These are phyloP conservation scores for Lactarius deliciosus DNA, from an alignment of 768 basidiomycete species.

Conservation along the genomic window DNA sequence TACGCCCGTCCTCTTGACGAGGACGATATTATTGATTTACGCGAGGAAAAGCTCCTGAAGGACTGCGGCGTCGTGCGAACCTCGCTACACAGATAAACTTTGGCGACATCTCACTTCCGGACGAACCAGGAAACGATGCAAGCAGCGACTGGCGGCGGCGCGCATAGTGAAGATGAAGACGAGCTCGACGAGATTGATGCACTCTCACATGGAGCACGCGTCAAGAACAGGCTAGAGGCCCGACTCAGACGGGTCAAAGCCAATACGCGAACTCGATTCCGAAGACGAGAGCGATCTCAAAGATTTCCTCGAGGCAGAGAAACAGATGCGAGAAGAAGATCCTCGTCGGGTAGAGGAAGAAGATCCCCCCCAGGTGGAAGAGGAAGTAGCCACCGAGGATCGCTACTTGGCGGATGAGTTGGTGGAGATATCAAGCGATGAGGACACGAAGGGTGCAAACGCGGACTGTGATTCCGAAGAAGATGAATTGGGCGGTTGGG, in stretches of 20 bases:
- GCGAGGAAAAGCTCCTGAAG: conserved; percentile 57
- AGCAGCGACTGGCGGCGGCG: conserved; percentile 39
- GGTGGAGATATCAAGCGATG: conserved; percentile 29
- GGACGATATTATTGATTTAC: conserved; percentile 76
- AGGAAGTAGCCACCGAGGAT: conserved; percentile 34
- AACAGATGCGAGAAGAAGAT: conserved; percentile 43
- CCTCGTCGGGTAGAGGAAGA: conserved; percentile 36
- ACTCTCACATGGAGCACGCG: conserved; percentile 39
- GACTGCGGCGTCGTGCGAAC: conserved; percentile 66
- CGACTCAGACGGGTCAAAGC: conserved; percentile 38
- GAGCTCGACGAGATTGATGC: conserved; percentile 58
- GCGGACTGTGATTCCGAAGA: conserved; percentile 34
- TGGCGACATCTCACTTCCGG: conserved; percentile 49
- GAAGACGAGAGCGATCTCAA: conserved; percentile 61
- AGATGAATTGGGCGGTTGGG: conserved; percentile 48
- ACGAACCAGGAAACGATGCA: conserved; percentile 38
- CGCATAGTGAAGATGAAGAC: conserved; percentile 52
- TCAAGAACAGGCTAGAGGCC: conserved; percentile 38
- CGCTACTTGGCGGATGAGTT: conserved; percentile 28
- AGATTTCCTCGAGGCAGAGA: conserved; percentile 68
- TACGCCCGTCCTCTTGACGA: conserved; percentile 68
- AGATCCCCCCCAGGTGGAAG: conserved; percentile 29
- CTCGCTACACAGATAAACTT: conserved; percentile 46
- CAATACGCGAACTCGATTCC: conserved; percentile 46
- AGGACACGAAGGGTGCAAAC: conserved; percentile 14